phyloP scores from a whole-genome alignment of 495 filamentous ascomycete species.

The Penicillium chermesinum region DNA sequence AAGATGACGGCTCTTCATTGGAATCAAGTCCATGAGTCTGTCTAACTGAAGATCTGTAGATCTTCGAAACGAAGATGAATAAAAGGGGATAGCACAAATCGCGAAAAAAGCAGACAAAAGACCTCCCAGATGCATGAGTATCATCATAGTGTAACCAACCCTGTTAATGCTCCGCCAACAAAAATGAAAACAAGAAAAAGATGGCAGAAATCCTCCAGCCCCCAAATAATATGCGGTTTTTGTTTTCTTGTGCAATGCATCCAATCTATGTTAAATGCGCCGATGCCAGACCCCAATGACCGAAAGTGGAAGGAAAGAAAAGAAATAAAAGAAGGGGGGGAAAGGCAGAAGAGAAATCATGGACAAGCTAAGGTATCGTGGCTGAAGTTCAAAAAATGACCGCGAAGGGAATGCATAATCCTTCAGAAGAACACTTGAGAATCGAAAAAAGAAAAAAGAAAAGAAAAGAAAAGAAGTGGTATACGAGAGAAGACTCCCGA shows the following conservation, averaged over 20 bases:
- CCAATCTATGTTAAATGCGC: conserved; percentile 9
- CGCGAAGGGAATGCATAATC: conserved; percentile 2
- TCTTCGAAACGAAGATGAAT: conserved; percentile 5
- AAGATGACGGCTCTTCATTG: conserved; percentile 15
- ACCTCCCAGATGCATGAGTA: conserved; percentile 43
- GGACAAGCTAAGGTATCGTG: conserved; percentile 16
- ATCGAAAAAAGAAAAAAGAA: neutral
- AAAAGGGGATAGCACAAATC: conserved; percentile 1
- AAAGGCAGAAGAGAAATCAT: conserved; percentile 13
- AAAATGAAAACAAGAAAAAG: conserved; percentile 12
- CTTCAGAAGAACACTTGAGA: conserved; percentile 15
- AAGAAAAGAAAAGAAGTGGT: neutral
- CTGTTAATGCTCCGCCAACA: conserved; percentile 30
- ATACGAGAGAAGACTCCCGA: neutral
- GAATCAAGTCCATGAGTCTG: conserved; percentile 8
- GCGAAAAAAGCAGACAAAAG: conserved; percentile 24
- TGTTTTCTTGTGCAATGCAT: conserved; percentile 7
- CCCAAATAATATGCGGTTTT: conserved; percentile 1
- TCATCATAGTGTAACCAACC: conserved; percentile 29
- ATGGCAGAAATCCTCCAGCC: conserved; percentile 8
- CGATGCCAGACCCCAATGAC: neutral
- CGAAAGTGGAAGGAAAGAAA: conserved; percentile 8
- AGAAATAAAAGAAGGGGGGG: too few species aligned
- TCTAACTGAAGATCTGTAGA: conserved; percentile 11
- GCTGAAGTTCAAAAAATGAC: conserved; percentile 10